A percentile compares a stretch with the other conserved stretches of the same genome.
Conservation (phyloP, 2,329 filamentous ascomycete species). For the Scedosporium dehoogii region DNA sequence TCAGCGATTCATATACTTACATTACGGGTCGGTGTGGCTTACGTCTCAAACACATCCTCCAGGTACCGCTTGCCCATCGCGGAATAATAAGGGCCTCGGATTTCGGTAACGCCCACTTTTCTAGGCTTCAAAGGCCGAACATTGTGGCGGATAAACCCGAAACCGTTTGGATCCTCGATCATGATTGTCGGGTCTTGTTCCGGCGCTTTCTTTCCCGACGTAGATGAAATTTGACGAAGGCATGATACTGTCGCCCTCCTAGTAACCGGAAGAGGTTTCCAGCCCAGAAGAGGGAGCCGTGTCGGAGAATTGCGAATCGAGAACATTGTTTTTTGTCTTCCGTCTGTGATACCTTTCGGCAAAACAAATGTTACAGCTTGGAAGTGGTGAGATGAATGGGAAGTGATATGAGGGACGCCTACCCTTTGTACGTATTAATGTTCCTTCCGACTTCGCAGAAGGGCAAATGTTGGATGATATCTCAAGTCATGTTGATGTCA, state of each 20-base stretch:
- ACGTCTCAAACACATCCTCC: conserved; percentile 42
- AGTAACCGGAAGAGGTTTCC: no score
- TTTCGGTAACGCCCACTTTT: conserved; percentile 40
- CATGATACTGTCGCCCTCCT: neutral
- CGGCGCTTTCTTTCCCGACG: neutral
- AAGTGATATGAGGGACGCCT: no score
- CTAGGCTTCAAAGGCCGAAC: conserved; percentile 36
- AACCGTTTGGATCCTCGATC: conserved; percentile 38
- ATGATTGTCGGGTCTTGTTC: conserved; percentile 17
- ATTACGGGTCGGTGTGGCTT: conserved; percentile 9
- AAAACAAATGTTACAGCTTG: no score
- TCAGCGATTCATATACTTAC: neutral
- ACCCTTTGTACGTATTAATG: neutral
- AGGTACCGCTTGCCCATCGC: conserved; percentile 43
- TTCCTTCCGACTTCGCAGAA: neutral
- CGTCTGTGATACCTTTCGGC: no score
- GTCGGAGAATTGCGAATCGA: no score
- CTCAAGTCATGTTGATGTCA: neutral
- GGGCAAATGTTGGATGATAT: neutral
- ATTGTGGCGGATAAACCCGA: conserved; percentile 41
- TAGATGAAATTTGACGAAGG: neutral
- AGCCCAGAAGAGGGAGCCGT: no score
- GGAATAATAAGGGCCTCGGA: conserved; percentile 44
- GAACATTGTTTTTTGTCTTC: no score
- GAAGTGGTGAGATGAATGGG: no score